Evolutionary conservation across 2,329 filamentous ascomycete genomes (phyloP).

Genomic region (Parascedosporium putredinis): DNA sequence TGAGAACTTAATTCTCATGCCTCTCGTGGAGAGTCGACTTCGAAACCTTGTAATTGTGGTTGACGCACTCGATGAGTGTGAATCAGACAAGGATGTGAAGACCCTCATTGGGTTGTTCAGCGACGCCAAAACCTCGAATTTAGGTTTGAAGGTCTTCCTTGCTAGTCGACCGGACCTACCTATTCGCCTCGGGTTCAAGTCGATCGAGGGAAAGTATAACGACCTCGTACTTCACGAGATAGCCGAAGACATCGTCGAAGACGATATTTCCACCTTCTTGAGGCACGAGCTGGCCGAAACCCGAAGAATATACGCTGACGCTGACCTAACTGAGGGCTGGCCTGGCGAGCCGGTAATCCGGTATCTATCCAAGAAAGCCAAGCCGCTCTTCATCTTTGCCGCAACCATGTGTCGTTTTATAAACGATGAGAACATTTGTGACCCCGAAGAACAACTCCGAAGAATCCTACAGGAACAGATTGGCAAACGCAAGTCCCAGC

Average conservation of each 20-base stretch:
- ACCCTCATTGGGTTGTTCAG: neutral
- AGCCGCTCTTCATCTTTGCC: neutral
- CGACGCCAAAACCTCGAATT: slow-evolving; percentile 9
- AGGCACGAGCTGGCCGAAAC: neutral
- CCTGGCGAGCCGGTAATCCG: neutral
- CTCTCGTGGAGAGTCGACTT: neutral
- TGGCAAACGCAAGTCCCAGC: too few species aligned
- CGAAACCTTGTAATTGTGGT: neutral
- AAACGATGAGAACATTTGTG: neutral
- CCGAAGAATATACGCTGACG: neutral
- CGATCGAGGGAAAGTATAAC: slow-evolving; percentile 12
- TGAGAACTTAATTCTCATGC: neutral
- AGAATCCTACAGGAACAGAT: neutral
- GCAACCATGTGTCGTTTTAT: neutral
- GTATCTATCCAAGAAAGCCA: neutral
- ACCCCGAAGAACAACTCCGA: neutral
- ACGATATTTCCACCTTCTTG: neutral
- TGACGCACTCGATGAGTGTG: neutral
- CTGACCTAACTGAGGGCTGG: neutral
- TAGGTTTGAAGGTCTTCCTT: slow-evolving; percentile 23
- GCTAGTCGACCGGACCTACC: slow-evolving; percentile 31
- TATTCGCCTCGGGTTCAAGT: slow-evolving; percentile 24
- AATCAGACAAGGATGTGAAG: neutral
- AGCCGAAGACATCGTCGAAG: neutral
- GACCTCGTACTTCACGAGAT: neutral